Percentiles rank a stretch among this genome's conserved stretches.
Evolutionary conservation across 345 rosid genomes (phyloP).

Genomic region (Boechera divaricarpa): DNA sequence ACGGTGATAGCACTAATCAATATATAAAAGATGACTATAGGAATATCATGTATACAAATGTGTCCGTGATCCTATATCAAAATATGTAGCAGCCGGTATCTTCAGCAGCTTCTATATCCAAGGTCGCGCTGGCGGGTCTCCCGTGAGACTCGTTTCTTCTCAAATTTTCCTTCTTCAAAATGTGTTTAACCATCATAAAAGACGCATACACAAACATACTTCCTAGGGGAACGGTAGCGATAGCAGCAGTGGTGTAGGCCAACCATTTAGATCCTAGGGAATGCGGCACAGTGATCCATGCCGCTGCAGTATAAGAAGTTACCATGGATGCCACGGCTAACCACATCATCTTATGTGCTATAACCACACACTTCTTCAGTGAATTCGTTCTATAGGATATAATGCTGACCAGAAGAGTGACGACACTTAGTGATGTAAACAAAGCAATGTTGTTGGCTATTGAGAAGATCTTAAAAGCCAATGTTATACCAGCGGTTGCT

Average conservation of each 20-base stretch:
- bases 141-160: too few relatives aligned
- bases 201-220: background rate
- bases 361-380: background rate
- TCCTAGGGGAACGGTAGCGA: background rate
- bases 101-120: too few relatives aligned
- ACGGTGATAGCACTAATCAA: too few relatives aligned
- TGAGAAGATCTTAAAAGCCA: background rate
- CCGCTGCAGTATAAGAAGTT: too few relatives aligned
- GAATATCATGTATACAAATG: too few relatives aligned
- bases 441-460: background rate
- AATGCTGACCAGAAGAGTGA: slow-evolving; percentile 5
- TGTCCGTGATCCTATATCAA: too few relatives aligned
- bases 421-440: background rate
- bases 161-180: background rate
- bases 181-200: background rate
- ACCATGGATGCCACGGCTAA: too few relatives aligned
- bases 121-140: too few relatives aligned
- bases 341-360: background rate
- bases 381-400: background rate
- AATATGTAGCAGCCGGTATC: too few relatives aligned
- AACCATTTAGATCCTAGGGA: background rate
- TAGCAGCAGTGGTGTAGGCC: background rate
- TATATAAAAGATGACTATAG: too few relatives aligned
- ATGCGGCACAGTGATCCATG: too few relatives aligned
- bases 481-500: background rate